Conservation (phyloP, 805 yeast species). For the Saturnispora hagleri region DNA sequence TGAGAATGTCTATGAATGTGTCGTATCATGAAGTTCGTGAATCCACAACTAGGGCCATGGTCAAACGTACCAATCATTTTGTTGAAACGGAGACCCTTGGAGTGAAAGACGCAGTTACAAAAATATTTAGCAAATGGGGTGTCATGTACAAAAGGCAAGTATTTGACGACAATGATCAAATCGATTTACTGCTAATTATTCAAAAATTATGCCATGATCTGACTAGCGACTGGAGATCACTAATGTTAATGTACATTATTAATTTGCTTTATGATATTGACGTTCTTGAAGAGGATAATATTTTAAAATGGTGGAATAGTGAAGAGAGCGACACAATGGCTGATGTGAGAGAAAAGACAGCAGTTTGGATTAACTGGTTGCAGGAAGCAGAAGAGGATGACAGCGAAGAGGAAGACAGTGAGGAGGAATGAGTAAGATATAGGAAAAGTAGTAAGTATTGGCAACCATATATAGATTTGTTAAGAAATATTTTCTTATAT, state of each 20-base stretch:
- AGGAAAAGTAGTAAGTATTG: background rate
- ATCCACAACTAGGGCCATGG: slow-evolving; percentile 68
- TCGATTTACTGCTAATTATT: slow-evolving; percentile 51
- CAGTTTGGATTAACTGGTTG: slow-evolving; percentile 81
- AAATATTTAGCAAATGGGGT: slow-evolving; percentile 77
- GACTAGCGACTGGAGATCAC: slow-evolving; percentile 38
- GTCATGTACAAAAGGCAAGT: slow-evolving; percentile 76
- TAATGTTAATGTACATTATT: slow-evolving; percentile 44
- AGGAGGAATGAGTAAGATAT: slow-evolving; percentile 5
- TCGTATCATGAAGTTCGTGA: slow-evolving; percentile 84
- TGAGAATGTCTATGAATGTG: slow-evolving; percentile 96
- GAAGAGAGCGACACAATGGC: slow-evolving; percentile 31
- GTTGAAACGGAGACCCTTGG: slow-evolving; percentile 69
- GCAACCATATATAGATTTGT: background rate
- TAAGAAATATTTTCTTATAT: background rate
- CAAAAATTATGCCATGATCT: slow-evolving; percentile 38
- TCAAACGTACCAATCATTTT: slow-evolving; percentile 61
- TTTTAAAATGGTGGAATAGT: slow-evolving; percentile 74
- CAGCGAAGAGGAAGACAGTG: slow-evolving; percentile 13
- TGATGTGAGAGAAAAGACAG: slow-evolving; percentile 47
- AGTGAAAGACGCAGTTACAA: slow-evolving; percentile 64
- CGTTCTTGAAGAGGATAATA: slow-evolving; percentile 70
- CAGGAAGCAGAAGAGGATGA: slow-evolving; percentile 48
- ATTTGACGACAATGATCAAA: slow-evolving; percentile 68
- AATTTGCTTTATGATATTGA: slow-evolving; percentile 72